phyloP scores from a whole-genome alignment of 257 asterid genomes.

The Solanum infundibuliforme region DNA sequence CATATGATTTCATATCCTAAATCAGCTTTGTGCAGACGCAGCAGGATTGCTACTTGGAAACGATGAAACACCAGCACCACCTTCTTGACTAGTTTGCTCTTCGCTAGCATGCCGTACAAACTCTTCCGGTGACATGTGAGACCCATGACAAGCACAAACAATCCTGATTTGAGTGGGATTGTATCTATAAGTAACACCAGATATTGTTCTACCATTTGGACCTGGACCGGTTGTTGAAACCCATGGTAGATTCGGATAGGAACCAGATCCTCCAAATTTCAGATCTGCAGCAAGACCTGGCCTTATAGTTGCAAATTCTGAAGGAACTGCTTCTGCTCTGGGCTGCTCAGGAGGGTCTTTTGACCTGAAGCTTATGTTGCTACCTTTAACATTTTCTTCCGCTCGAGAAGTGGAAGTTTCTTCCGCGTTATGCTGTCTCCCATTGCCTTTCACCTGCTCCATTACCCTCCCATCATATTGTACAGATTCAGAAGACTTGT shows the following conservation, averaged over 20 bases:
- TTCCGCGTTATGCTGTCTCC: constrained; percentile 46
- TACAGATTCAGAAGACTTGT: constrained; percentile 40
- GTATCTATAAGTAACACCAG: constrained; percentile 82
- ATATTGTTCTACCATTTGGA: constrained; percentile 76
- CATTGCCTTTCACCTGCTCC: constrained; percentile 41
- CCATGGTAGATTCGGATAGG: constrained; percentile 90
- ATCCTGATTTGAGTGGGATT: constrained; percentile 81
- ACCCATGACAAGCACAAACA: constrained; percentile 92
- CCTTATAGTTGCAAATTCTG: constrained; percentile 68
- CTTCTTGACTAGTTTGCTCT: constrained; percentile 35
- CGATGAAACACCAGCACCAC: constrained; percentile 37
- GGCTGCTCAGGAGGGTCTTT: constrained; percentile 41
- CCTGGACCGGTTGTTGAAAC: constrained; percentile 79
- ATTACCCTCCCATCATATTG: constrained; percentile 45
- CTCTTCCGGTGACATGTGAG: constrained; percentile 88
- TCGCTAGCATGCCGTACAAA: constrained; percentile 67
- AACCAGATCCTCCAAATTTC: constrained; percentile 84
- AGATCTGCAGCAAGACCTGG: constrained; percentile 82
- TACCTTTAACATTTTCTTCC: constrained; percentile 38
- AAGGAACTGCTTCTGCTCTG: constrained; percentile 42
- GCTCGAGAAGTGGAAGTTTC: constrained; percentile 47
- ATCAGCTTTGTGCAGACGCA: constrained; percentile 69
- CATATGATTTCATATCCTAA: not conserved
- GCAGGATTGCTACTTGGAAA: constrained; percentile 54
- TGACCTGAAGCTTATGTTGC: constrained; percentile 21